phyloP scores from a whole-genome alignment of 73 alveolate species.

The Symbiodinium pilosum region DNA sequence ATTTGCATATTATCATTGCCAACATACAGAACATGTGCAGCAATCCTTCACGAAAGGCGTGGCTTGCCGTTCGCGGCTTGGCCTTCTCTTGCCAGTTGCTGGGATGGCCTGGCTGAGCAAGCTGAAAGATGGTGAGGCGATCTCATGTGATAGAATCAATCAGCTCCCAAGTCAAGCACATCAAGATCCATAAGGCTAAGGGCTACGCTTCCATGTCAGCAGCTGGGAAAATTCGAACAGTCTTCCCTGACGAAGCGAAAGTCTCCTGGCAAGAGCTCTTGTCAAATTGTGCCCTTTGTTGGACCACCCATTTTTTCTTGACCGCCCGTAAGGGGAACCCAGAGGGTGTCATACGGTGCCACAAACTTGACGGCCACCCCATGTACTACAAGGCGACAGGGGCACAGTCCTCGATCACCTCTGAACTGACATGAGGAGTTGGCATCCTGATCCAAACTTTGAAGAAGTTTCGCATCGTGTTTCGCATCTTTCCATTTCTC shows the following conservation, averaged over 20 bases:
- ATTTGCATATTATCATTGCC: too few species aligned
- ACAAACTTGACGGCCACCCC: neutral
- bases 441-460: constrained; percentile 50
- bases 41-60: constrained; percentile 66
- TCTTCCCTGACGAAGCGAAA: constrained; percentile 13
- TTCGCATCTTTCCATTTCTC: neutral
- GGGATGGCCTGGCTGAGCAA: constrained; percentile 45
- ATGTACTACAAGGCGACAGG: neutral
- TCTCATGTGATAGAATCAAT: too few species aligned
- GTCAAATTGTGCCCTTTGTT: too few species aligned
- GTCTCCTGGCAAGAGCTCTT: too few species aligned
- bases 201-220: constrained; percentile 51
- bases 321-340: neutral
- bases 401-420: constrained; percentile 44
- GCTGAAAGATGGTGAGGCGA: too few species aligned
- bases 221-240: constrained; percentile 83
- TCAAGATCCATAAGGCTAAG: too few species aligned
- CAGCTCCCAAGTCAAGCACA: too few species aligned
- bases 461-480: too few species aligned
- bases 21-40: too few species aligned
- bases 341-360: too few species aligned
- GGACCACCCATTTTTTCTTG: too few species aligned
- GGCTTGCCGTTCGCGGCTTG: constrained; percentile 43
- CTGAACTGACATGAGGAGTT: constrained; percentile 74
- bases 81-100: constrained; percentile 20